Conservation (phyloP, 768 basidiomycete species). For the Leucocoprinus birnbaumii region DNA sequence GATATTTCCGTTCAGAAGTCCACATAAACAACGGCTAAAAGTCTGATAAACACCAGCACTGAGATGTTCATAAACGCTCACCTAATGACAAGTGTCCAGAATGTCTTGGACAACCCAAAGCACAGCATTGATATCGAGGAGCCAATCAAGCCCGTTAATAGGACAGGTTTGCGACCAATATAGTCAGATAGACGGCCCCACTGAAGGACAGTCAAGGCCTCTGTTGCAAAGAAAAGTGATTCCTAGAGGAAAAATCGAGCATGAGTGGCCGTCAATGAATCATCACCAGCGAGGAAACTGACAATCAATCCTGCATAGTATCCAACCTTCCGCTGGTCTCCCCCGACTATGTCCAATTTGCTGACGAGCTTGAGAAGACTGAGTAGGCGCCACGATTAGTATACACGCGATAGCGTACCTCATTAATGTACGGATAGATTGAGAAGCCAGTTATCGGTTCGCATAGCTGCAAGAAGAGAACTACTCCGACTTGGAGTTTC, state of each 20-base stretch:
- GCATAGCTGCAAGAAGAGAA: conserved; percentile 48
- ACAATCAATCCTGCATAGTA: conserved; percentile 68
- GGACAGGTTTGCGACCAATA: conserved; percentile 58
- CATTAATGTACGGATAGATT: conserved; percentile 63
- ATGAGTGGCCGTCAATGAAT: neutral
- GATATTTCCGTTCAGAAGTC: conserved; percentile 66
- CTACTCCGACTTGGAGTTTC: conserved; percentile 34
- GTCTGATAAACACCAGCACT: neutral
- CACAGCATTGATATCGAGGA: conserved; percentile 48
- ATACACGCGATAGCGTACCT: conserved; percentile 31
- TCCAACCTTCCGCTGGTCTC: conserved; percentile 61
- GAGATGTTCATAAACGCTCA: conserved; percentile 14
- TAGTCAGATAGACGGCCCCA: conserved; percentile 65
- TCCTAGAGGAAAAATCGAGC: conserved; percentile 32
- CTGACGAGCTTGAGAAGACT: conserved; percentile 44
- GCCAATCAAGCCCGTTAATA: conserved; percentile 57
- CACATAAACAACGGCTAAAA: conserved; percentile 64
- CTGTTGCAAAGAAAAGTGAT: conserved; percentile 58
- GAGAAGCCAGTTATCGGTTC: conserved; percentile 55
- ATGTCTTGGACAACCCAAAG: conserved; percentile 62
- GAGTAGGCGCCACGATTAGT: neutral
- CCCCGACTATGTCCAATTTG: conserved; percentile 59
- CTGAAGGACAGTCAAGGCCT: conserved; percentile 55
- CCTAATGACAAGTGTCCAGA: conserved; percentile 57
- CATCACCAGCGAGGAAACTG: neutral